Evolutionary conservation across 73 alveolate species (phyloP), one percentile per base, ranked within the genome.

Genomic region (Breviolum minutum): DNA sequence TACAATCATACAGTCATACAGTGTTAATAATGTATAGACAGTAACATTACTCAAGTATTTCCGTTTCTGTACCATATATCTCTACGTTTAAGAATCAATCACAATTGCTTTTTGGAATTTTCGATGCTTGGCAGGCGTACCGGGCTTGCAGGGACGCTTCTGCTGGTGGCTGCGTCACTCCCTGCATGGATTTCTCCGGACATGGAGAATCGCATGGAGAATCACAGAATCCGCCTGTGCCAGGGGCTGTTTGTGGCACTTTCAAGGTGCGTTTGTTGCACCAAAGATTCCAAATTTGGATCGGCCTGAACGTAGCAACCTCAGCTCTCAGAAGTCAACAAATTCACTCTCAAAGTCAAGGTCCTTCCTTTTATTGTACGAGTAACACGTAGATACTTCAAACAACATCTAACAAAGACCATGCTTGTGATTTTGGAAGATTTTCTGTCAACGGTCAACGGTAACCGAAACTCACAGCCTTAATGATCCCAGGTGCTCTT

Each of bases 91-190:
- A 40, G 3, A 40, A 40, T 40, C 5, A 40, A 0, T 40, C 54
- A 40, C 54, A 40, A 40, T 40, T 40, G 54, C 54, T 40, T 40
- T 40, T 40, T 40, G 54, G 54, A 40, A 40, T 40, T 40, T 40
- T 40, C 54, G 3, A 40, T 40, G 54, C 54, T 40, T n/a, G n/a
- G n/a, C 95, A 87, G 95, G 96, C 69, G 70, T 70, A 89, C 86
- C 71, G 27, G 29, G 71, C 96, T 89, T 77, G 96, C 96, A 89
- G 96, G 24, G 64, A 32, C 70, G 85, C 86, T 89, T 8, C 95
- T 87, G 86, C 64, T 40, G 70, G 85, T 54, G 60, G 96, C 70
- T 7, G 83, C 76, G 96, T 22, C 96, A 6, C 86, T 12, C 86
- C 86, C 30, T 8, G 26, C 30, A 8, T 71, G 81, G 13, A 17